A percentile compares a stretch with the other conserved stretches of the same genome.
Evolutionary conservation across 495 filamentous ascomycete genomes (phyloP).

Genomic region (Penicillium goetzii): DNA sequence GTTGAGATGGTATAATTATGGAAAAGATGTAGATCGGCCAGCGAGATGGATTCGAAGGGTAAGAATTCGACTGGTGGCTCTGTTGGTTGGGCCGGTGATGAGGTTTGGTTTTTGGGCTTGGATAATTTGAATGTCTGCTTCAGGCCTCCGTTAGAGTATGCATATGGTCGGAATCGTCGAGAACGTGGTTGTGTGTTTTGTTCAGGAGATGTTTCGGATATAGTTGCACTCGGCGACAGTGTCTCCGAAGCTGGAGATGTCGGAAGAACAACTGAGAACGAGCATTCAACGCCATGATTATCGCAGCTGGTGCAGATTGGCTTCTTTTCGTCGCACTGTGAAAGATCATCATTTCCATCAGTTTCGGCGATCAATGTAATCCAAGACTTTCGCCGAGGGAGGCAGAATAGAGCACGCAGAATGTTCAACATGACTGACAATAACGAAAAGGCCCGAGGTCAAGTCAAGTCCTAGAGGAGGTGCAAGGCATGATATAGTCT

Average conservation of each 20-base stretch:
- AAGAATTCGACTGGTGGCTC: slow-evolving; percentile 15
- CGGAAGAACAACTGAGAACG: slow-evolving; percentile 18
- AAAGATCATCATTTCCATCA: slow-evolving; percentile 8
- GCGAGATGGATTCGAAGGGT: slow-evolving; percentile 27
- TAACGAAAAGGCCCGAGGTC: neutral
- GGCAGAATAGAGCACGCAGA: slow-evolving; percentile 8
- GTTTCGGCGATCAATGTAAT: neutral
- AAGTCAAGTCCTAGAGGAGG: neutral
- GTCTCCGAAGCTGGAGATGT: slow-evolving; percentile 15
- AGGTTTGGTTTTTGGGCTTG: neutral
- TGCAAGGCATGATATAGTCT: neutral
- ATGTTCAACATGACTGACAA: slow-evolving; percentile 9
- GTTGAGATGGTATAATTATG: slow-evolving; percentile 44
- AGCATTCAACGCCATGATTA: slow-evolving; percentile 35
- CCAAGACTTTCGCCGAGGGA: neutral
- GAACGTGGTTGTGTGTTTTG: neutral
- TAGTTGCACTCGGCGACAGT: neutral
- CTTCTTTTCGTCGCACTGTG: slow-evolving; percentile 44
- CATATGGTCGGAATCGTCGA: slow-evolving; percentile 32
- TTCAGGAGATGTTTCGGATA: neutral
- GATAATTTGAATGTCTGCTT: slow-evolving; percentile 19
- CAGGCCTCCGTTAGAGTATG: slow-evolving; percentile 22
- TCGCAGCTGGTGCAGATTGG: slow-evolving; percentile 38
- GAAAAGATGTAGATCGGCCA: slow-evolving; percentile 42
- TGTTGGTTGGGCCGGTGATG: slow-evolving; percentile 4